phyloP scores from a whole-genome alignment of 345 rosid genomes.

The Aquilaria yunnanensis region DNA sequence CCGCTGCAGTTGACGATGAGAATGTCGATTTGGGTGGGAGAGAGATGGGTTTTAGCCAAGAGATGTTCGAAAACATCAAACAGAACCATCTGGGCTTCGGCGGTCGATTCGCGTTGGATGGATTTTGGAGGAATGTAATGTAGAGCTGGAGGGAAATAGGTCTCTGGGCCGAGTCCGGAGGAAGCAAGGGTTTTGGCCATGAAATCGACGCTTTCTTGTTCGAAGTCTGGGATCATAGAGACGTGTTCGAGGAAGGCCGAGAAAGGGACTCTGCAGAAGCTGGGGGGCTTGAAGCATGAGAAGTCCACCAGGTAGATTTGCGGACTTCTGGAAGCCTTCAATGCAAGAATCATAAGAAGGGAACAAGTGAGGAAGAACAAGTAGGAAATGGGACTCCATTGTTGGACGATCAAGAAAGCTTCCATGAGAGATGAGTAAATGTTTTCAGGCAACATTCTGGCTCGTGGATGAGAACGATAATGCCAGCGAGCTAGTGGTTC shows the following conservation, averaged over 20 bases:
- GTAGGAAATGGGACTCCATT: conserved; percentile 16
- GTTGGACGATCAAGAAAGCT: conserved; percentile 7
- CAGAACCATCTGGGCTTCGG: conserved; percentile 44
- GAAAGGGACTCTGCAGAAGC: conserved; percentile 30
- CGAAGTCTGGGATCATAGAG: conserved; percentile 28
- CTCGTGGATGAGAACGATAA: too few species aligned
- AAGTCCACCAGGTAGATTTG: conserved; percentile 44
- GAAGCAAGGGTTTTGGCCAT: conserved; percentile 47
- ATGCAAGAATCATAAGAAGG: conserved; percentile 7
- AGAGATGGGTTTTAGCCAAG: conserved; percentile 31
- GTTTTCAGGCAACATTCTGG: conserved; percentile 4
- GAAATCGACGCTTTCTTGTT: conserved; percentile 36
- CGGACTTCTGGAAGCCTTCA: conserved; percentile 12
- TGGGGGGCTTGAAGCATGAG: conserved; percentile 44
- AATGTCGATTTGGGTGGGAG: conserved; percentile 35
- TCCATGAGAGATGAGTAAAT: conserved; percentile 12
- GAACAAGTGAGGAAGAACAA: conserved; percentile 11
- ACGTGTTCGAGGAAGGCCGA: conserved; percentile 34
- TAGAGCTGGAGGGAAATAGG: conserved; percentile 50
- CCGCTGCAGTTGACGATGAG: conserved; percentile 49
- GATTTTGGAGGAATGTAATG: conserved; percentile 48
- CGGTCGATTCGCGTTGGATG: conserved; percentile 27
- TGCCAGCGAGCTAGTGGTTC: too few species aligned
- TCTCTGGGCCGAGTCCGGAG: conserved; percentile 41
- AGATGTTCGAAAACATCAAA: conserved; percentile 42